A percentile compares a stretch with the other conserved stretches of the same genome.
phyloP scores from a whole-genome alignment of 2,329 filamentous ascomycete species.

The Penicillium sp. region DNA sequence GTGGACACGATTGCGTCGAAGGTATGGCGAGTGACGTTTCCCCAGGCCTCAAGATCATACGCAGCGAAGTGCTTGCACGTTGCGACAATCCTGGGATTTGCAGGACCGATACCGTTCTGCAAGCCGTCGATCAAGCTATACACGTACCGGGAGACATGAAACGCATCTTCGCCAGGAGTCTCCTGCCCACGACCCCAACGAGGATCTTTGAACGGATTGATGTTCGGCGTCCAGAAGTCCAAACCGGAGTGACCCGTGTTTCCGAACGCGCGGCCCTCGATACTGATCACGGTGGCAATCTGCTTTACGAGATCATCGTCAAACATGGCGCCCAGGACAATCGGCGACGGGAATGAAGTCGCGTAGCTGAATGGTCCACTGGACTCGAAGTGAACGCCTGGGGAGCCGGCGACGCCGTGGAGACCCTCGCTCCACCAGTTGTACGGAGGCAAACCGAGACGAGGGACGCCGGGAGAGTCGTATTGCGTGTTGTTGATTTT shows the following conservation, averaged over 20 bases:
- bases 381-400: background rate
- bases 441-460: background rate
- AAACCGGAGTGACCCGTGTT: constrained; percentile 47
- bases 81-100: constrained; percentile 36
- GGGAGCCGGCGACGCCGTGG: background rate
- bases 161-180: constrained; percentile 53
- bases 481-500: background rate
- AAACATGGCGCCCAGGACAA: background rate
- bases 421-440: background rate
- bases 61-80: constrained; percentile 56
- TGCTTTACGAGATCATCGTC: background rate
- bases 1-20: constrained; percentile 14
- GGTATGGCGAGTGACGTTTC: constrained; percentile 43
- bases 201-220: constrained; percentile 59
- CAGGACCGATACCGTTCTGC: background rate
- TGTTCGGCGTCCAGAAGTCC: constrained; percentile 52
- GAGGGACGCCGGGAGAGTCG: background rate
- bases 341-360: background rate
- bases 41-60: constrained; percentile 49
- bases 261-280: constrained; percentile 58
- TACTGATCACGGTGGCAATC: constrained; percentile 40
- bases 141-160: constrained; percentile 21
- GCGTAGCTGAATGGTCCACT: background rate
- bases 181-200: constrained; percentile 57
- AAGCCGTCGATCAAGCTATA: background rate